These are phyloP conservation scores for Phialophora verrucosa DNA, from an alignment of 2,329 filamentous ascomycete species.

Conservation along the genomic window DNA sequence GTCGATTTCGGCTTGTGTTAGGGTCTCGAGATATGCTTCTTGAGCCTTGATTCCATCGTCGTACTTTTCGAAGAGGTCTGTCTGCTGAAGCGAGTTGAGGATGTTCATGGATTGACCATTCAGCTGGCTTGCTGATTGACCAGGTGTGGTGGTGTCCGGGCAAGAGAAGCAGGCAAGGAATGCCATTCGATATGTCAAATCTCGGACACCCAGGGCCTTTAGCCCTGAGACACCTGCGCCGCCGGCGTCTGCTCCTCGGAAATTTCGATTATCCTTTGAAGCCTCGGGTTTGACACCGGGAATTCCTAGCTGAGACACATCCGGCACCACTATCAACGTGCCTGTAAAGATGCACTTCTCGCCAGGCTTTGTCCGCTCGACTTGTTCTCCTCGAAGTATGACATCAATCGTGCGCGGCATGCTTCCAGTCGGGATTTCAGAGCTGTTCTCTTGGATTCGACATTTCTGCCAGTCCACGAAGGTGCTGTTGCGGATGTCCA, in stretches of 20 bases:
- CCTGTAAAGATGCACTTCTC: constrained; percentile 99
- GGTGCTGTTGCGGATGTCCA: constrained; percentile 96
- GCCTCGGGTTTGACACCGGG: constrained; percentile 84
- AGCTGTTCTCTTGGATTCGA: constrained; percentile 96
- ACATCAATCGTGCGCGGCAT: constrained; percentile 99
- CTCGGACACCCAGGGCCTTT: constrained; percentile 90
- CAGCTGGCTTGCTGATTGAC: constrained; percentile 71
- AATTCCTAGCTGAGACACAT: constrained; percentile 91
- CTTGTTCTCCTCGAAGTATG: constrained; percentile 94
- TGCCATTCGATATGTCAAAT: constrained; percentile 66
- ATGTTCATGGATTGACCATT: constrained; percentile 82
- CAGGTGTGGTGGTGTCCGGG: constrained; percentile 81
- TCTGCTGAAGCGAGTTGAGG: constrained; percentile 79
- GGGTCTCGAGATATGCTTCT: constrained; percentile 81
- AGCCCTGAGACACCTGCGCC: constrained; percentile 85
- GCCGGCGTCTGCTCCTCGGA: constrained; percentile 78
- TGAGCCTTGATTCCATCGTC: constrained; percentile 84
- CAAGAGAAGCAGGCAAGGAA: constrained; percentile 58
- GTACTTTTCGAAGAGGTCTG: constrained; percentile 68
- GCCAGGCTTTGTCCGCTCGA: constrained; percentile 94
- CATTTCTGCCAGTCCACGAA: constrained; percentile 99
- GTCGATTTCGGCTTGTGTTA: constrained; percentile 85
- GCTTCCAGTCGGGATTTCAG: constrained; percentile 95
- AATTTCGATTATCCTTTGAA: constrained; percentile 78
- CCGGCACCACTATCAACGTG: constrained; percentile 92